Evolutionary conservation across 2,329 filamentous ascomycete genomes (phyloP).

Genomic region (Pseudogymnoascus sp.): DNA sequence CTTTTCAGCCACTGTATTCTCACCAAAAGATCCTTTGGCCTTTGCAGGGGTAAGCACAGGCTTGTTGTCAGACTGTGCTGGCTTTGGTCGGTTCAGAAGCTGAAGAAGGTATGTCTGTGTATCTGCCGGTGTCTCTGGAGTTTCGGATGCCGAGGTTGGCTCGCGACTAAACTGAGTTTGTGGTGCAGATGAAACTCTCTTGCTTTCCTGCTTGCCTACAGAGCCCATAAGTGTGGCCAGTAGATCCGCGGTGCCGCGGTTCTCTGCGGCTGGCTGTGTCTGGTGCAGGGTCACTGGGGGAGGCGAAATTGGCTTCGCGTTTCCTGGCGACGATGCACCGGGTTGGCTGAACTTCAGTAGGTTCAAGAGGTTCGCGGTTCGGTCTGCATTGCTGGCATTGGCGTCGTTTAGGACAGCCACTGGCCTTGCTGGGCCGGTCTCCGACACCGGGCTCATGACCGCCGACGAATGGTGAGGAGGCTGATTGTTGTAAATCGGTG

Average conservation of each 20-base stretch:
- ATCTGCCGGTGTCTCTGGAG: slow-evolving; percentile 42
- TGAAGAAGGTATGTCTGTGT: slow-evolving; percentile 81
- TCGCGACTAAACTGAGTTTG: slow-evolving; percentile 13
- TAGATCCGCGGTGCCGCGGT: slow-evolving; percentile 21
- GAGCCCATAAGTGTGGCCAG: slow-evolving; percentile 26
- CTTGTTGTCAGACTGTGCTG: slow-evolving; percentile 44
- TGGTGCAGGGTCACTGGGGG: slow-evolving; percentile 16
- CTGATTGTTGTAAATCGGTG: slow-evolving; percentile 42
- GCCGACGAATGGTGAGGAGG: slow-evolving; percentile 46
- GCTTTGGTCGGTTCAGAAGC: slow-evolving; percentile 72
- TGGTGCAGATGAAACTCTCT: slow-evolving; percentile 12
- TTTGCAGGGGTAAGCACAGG: slow-evolving; percentile 22
- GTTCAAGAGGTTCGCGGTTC: slow-evolving; percentile 52
- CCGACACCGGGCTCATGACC: slow-evolving; percentile 47
- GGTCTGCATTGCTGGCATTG: slow-evolving; percentile 33
- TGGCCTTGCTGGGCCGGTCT: slow-evolving; percentile 31
- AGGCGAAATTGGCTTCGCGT: slow-evolving; percentile 19
- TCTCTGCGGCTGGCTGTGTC: slow-evolving; percentile 15
- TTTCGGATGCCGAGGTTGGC: slow-evolving; percentile 5
- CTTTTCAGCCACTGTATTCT: slow-evolving; percentile 32
- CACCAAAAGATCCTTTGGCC: slow-evolving; percentile 9
- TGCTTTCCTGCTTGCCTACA: slow-evolving; percentile 13
- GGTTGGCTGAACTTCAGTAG: slow-evolving; percentile 56
- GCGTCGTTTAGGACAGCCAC: slow-evolving; percentile 25
- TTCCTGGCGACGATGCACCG: slow-evolving; percentile 23